Evolutionary conservation across 2,329 filamentous ascomycete genomes (phyloP), one percentile per base, ranked within the genome.

Genomic region (Fusarium heterosporum): DNA sequence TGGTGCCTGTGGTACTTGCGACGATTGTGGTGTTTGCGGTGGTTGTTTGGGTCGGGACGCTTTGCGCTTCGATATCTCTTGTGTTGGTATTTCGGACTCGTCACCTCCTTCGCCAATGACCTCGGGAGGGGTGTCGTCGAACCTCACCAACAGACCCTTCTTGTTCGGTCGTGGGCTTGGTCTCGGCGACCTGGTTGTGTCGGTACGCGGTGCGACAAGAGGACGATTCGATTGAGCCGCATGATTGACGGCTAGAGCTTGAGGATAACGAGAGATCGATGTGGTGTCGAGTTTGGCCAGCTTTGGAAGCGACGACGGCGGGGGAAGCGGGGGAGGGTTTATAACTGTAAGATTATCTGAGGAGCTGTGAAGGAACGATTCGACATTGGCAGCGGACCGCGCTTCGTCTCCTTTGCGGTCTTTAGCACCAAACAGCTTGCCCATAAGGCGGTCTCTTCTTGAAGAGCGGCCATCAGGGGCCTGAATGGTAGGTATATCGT

Each of bases 41-140:
- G 40, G 39, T 36, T 52, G 39, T 38, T 54, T 61, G 19, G 77
- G 78, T 70, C 74, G 79, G 29, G 73, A 52, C 68, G 73, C 82
- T 77, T 85, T 89, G 64, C 80, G 82, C 74, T 82, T 84, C 7
- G 88, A 89, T 54, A 97, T 90, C 74, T 96, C 91, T 19, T 88
- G 82, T 3, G 89, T 86, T 3, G 92, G 91, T 10, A 85, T 81
- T 53, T 92, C 89, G 54, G 91, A 90, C 77, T 97, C 93, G 73
- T 97, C 95, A 32, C 95, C 95, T 58, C 95, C 95, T 77, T 95
- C 90, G 45, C 95, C 95, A 73, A 98, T 97, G 64, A 97, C 79
- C 45, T 93, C 90, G 8, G 94, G 93, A 54, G 85, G 83, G 11
- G 84, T 85, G 69, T 92, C 88, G 51, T 85, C 86, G 73, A 97